Conservation (phyloP, 257 asterid species). For the Rhazya stricta region DNA sequence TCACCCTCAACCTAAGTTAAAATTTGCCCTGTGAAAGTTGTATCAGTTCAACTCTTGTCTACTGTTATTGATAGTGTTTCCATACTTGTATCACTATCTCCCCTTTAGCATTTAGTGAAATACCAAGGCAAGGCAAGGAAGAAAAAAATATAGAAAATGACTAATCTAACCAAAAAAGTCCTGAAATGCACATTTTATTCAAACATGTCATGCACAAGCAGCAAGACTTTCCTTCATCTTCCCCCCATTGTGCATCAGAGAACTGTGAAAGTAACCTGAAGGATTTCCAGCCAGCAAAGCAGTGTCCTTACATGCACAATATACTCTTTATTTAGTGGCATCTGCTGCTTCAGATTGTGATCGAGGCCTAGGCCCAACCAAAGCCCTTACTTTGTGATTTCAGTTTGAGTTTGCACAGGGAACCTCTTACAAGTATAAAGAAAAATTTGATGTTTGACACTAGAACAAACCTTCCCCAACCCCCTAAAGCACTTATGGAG, state of each 20-base stretch:
- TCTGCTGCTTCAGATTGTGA: too few relatives aligned
- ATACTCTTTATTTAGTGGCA: too few relatives aligned
- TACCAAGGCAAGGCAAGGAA: not conserved
- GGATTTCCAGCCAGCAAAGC: slow-evolving; percentile 59
- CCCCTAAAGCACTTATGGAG: too few relatives aligned
- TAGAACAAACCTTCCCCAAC: too few relatives aligned
- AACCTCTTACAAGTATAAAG: too few relatives aligned
- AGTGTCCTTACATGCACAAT: too few relatives aligned
- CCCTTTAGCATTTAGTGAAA: not conserved
- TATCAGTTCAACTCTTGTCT: not conserved
- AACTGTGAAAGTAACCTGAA: slow-evolving; percentile 42
- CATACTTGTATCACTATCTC: too few relatives aligned
- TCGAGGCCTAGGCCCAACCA: too few relatives aligned
- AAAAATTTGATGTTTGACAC: too few relatives aligned
- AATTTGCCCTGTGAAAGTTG: not conserved
- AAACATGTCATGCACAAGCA: slow-evolving; percentile 86
- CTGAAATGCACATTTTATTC: slow-evolving; percentile 90
- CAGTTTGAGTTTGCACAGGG: too few relatives aligned
- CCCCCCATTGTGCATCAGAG: slow-evolving; percentile 53
- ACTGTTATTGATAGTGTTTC: too few relatives aligned
- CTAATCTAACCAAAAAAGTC: not conserved
- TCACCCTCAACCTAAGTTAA: not conserved
- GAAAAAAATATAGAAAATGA: not conserved
- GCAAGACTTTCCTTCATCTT: slow-evolving; percentile 57
- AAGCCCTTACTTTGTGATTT: too few relatives aligned